Evolutionary conservation across 2,329 filamentous ascomycete species (phyloP), one percentile per base, ranked within the genome.

Genomic region (Cryphonectria nitschkei): DNA sequence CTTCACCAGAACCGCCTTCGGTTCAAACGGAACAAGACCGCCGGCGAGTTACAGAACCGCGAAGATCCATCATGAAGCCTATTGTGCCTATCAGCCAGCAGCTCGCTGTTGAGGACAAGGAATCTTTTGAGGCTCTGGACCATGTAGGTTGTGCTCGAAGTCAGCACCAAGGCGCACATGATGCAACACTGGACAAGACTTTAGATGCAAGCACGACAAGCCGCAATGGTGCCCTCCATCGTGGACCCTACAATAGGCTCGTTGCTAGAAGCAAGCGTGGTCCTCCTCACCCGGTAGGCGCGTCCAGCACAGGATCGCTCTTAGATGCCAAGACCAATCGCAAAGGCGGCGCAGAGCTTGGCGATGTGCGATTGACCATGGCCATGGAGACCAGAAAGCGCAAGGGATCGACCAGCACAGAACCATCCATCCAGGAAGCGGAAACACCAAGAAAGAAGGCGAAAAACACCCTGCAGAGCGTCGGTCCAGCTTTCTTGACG

Each of bases 191-290:
- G 32, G 32, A n/a, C 14, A 43, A 64, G 64, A 19, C 19, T 19
- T 5, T 19, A 4, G 46, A 67, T 37, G 63, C 60, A 37, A 29
- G 7, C 61, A 58, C n/a, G 0, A 62, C 22, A 37, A 13, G 52
- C 9, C 58, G 46, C 50, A 70, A 46, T 9, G 65, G 46, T n/a
- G 6, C 26, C 5, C 61, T 68, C 34, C 60, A 61, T 29, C 72
- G 70, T 5, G 67, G 67, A 8, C 67, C 67, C 7, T 72, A 72
- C 61, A 73, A 73, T 8, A 65, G 70, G 34, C 70, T 62, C 14
- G 72, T 72, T 26, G 56, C 60, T 22, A 67, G 70, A 29, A 52
- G 5, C 32, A 62, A 68, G 2, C 52, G 60, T 32, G 26, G n/a
- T 14, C 14, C 52, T 43, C 46, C 65, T 32, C 11, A 34, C 16